Conservation (phyloP, 1,284 basidiomycete genomes). For the Hypsizygus ulmarius region DNA sequence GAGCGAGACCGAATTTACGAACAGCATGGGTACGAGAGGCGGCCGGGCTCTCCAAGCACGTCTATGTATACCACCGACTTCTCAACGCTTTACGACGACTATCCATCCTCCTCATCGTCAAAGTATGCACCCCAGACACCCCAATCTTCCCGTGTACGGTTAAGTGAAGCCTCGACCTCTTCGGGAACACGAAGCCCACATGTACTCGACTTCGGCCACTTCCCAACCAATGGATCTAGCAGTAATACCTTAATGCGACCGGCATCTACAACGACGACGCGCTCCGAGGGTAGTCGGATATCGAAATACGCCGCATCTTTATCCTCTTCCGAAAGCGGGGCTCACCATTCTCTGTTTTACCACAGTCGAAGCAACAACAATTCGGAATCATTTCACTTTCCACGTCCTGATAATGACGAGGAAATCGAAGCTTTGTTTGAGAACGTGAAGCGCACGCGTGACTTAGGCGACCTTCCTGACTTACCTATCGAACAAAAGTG, state of each 20-base stretch:
- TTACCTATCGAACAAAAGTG: conserved; percentile 87
- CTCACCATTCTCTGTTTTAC: conserved; percentile 57
- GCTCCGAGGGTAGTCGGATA: conserved; percentile 55
- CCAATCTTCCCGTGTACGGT: conserved; percentile 42
- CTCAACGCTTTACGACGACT: conserved; percentile 55
- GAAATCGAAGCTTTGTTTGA: conserved; percentile 80
- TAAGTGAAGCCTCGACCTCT: conserved; percentile 52
- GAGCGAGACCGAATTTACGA: conserved; percentile 56
- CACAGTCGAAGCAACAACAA: conserved; percentile 40
- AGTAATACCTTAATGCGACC: conserved; percentile 48
- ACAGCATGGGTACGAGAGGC: conserved; percentile 27
- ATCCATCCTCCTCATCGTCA: conserved; percentile 33
- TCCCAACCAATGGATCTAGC: conserved; percentile 27
- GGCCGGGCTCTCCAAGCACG: conserved; percentile 47
- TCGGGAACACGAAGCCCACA: conserved; percentile 43
- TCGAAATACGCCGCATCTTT: conserved; percentile 64
- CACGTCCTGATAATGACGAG: conserved; percentile 68
- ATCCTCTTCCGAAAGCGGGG: conserved; percentile 48
- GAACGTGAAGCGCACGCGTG: conserved; percentile 67
- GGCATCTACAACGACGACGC: conserved; percentile 50
- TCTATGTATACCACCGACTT: conserved; percentile 58
- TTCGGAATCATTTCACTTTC: conserved; percentile 67
- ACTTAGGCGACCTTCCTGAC: conserved; percentile 56
- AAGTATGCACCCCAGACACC: conserved; percentile 35
- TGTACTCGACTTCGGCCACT: conserved; percentile 46